Base-by-base conservation (phyloP, 345 rosid genomes). In the Combretum micranthum region DNA sequence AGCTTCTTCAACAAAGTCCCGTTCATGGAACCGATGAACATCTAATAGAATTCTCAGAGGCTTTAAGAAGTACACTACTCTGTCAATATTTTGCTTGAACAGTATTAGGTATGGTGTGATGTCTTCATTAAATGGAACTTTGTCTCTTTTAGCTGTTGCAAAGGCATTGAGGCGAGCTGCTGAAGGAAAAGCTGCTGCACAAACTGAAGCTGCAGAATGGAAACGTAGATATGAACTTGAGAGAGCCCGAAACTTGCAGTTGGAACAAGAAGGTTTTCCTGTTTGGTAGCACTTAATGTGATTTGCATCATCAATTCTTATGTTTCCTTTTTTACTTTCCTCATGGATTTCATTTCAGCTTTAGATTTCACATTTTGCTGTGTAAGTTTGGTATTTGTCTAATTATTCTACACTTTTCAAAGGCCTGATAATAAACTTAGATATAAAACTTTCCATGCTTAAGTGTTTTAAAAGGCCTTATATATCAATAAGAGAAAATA, bases 121-220 rank as follows among this genome's bases (percentile, higher is more conserved):
- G 39, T 32, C 52, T 56, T 15, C 52, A 44, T 55, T 20, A 54
- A n/a, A 20, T 25, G 18, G 6, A 43, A 45, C 46, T 43, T 20
- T 45, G 56, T 64, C 53, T 56, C 17, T 51, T 42, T 15, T 52
- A 94, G 99, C 99, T 85, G 99, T 94, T 81, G 97, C 95, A 7
- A 94, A 90, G 82, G 83, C 95, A 51, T 71, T 90, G 59, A 79
- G 93, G 45, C 83, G 87, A 63, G 94, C 95, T 75, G 95, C 99
- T 52, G 99, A 94, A 77, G 99, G 87, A 50, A 94, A 90, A 62
- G 99, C 96, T 48, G 68, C 85, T 70, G 97, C 97, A n/a, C n/a
- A 94, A 80, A 95, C 95, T 44, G 97, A 94, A 77, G 97, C 95
- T 60, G 80, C 95, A 67, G 97, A 94, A 71, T 94, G 99, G 99